A percentile compares a stretch with the other conserved stretches of the same genome.
These are phyloP conservation scores for Vigna trinervia DNA, from an alignment of 306 rosid species.

Conservation along the genomic window DNA sequence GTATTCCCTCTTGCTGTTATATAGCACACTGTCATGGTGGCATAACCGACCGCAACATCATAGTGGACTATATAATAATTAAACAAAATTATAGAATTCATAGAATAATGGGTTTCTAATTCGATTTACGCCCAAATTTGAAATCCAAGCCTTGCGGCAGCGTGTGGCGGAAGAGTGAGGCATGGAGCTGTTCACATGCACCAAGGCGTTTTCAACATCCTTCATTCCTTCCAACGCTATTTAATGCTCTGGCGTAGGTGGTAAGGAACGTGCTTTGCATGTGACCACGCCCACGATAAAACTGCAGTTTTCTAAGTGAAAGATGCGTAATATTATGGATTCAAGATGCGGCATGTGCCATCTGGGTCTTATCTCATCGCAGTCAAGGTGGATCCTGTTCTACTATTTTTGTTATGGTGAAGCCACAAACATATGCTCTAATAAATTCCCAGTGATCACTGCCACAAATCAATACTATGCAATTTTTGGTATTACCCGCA, in stretches of 20 bases:
- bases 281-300: conserved; percentile 48
- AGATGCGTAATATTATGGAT: neutral
- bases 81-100: neutral
- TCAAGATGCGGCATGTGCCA: conserved; percentile 29
- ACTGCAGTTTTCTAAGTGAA: neutral
- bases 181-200: conserved; percentile 63
- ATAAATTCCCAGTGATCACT: neutral
- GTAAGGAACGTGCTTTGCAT: conserved; percentile 57
- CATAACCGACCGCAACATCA: conserved; percentile 40
- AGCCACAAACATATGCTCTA: neutral
- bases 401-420: neutral
- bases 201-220: conserved; percentile 44
- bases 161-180: conserved; percentile 52
- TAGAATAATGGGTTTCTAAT: conserved; percentile 34
- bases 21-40: conserved; percentile 35
- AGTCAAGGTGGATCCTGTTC: neutral
- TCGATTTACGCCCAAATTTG: neutral
- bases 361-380: conserved; percentile 6
- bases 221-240: conserved; percentile 40
- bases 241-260: conserved; percentile 28
- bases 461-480: neutral
- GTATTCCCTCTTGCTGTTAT: conserved; percentile 26
- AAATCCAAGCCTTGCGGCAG: conserved; percentile 51
- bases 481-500: neutral
- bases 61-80: conserved; percentile 9